Evolutionary conservation across 208 protist genomes (phyloP).

Genomic region (Leishmania lainsoni): DNA sequence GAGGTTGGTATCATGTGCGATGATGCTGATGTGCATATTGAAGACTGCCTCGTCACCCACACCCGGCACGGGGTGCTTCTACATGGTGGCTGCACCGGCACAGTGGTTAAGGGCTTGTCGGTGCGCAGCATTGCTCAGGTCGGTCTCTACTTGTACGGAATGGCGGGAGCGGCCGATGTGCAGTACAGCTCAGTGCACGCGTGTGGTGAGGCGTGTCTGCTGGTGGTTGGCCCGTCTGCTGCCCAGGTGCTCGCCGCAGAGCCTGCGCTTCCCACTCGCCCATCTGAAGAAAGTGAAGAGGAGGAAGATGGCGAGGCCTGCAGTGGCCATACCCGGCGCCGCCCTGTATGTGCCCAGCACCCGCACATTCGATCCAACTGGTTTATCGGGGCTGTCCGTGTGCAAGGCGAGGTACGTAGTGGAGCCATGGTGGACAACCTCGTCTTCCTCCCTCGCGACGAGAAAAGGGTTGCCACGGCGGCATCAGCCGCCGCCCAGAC

Average conservation of each 20-base stretch:
- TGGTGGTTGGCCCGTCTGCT: slow-evolving; percentile 57
- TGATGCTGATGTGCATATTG: slow-evolving; percentile 65
- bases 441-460: slow-evolving; percentile 51
- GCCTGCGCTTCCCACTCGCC: slow-evolving; percentile 19
- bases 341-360: slow-evolving; percentile 56
- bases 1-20: slow-evolving; percentile 74
- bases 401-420: slow-evolving; percentile 68
- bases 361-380: slow-evolving; percentile 53
- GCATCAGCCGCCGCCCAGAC: slow-evolving; percentile 19
- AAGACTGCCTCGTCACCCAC: slow-evolving; percentile 72
- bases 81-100: slow-evolving; percentile 52
- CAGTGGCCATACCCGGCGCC: not conserved
- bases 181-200: slow-evolving; percentile 41
- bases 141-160: slow-evolving; percentile 65
- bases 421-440: slow-evolving; percentile 75
- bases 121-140: slow-evolving; percentile 60
- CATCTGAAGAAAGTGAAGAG: slow-evolving; percentile 57
- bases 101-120: slow-evolving; percentile 34
- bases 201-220: slow-evolving; percentile 66
- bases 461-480: slow-evolving; percentile 14
- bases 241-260: slow-evolving; percentile 36
- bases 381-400: slow-evolving; percentile 64
- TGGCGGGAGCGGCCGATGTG: slow-evolving; percentile 44
- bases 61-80: slow-evolving; percentile 58
- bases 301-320: slow-evolving; percentile 23